These are phyloP conservation scores for Penicillium sp. DNA, from an alignment of 2,329 filamentous ascomycete species.

Conservation along the genomic window DNA sequence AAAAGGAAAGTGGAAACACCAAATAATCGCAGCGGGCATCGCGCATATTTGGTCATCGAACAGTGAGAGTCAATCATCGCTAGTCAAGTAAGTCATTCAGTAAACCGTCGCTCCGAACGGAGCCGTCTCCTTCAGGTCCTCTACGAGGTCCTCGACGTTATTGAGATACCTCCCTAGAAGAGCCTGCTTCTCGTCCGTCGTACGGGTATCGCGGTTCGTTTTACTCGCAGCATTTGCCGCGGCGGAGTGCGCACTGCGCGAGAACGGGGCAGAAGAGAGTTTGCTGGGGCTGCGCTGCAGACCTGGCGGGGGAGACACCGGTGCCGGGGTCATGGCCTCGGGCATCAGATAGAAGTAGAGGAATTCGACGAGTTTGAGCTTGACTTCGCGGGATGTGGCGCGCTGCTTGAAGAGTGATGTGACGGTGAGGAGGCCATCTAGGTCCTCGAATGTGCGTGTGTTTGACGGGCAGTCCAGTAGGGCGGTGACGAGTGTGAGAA, in stretches of 20 bases:
- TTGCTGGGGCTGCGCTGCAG: slow-evolving; percentile 69
- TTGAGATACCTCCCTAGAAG: slow-evolving; percentile 73
- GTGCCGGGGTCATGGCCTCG: slow-evolving; percentile 59
- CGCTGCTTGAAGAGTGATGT: slow-evolving; percentile 91
- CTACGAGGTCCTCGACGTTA: slow-evolving; percentile 80
- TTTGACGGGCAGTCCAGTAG: slow-evolving; percentile 83
- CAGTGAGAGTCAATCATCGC: slow-evolving; percentile 10
- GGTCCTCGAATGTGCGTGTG: slow-evolving; percentile 84
- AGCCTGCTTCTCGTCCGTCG: slow-evolving; percentile 77
- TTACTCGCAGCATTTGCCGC: slow-evolving; percentile 25
- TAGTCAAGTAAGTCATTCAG: slow-evolving; percentile 23
- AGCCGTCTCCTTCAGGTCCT: slow-evolving; percentile 75
- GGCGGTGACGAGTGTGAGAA: slow-evolving; percentile 85
- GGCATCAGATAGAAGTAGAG: slow-evolving; percentile 99
- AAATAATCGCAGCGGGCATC: slow-evolving; percentile 24
- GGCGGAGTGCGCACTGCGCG: slow-evolving; percentile 36
- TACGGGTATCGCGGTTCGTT: slow-evolving; percentile 51
- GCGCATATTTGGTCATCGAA: slow-evolving; percentile 19
- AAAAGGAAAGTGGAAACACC: slow-evolving; percentile 4
- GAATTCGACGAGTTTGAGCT: slow-evolving; percentile 94
- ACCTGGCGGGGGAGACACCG: slow-evolving; percentile 46
- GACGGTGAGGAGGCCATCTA: slow-evolving; percentile 87
- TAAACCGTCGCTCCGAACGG: slow-evolving; percentile 62
- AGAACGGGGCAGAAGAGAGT: slow-evolving; percentile 58
- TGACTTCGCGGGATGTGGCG: slow-evolving; percentile 80